Base-by-base conservation (phyloP, 768 basidiomycete species). In the Dioszegia crocea region DNA sequence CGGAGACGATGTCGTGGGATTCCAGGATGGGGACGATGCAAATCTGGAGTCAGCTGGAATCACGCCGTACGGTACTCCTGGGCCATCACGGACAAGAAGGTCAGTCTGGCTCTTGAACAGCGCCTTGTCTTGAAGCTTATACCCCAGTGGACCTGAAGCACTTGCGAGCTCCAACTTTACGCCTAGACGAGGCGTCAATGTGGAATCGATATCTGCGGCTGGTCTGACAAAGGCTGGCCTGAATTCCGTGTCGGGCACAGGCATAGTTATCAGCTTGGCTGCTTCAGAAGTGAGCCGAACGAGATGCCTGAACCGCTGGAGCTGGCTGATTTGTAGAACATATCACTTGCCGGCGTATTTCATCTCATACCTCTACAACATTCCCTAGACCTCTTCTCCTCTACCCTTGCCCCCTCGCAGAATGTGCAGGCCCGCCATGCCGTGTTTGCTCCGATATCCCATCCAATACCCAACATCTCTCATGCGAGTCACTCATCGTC, bases 401-500 rank as follows among this genome's bases (percentile, higher is more conserved):
- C 83, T 11, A 78, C 76, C 0, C 46, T 78, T 14, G 12, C 17
- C 17, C 57, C 70, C 17, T 64, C n/a, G 1, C 12, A 68, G n/a
- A 53, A 31, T 3, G 24, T n/a, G 29, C 36, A 29, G 30, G 16
- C 12, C 45, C 38, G 12, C 36, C n/a, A 89, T 63, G 77, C 76
- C 12, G 79, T 93, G 26, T 93, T 84, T 68, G 87, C 89, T 0
- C 89, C 91, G 0, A 81, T 84, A 2, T 88, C 86, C 0, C 84
- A 88, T n/a, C 88, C 90, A 0, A 70, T 92, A 4, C 88, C 90
- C 0, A 70, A 80, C 76, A 60, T 82, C 79, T 73, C 16, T 71
- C 78, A 63, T 64, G 64, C 43, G 54, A 50, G 46, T 11, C 45
- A 63, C 16, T 3, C 51, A 5, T 26, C 4, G 26, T 49, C 12